Conservation (phyloP, 2,329 filamentous ascomycete species). For the Colletotrichum falcatum region DNA sequence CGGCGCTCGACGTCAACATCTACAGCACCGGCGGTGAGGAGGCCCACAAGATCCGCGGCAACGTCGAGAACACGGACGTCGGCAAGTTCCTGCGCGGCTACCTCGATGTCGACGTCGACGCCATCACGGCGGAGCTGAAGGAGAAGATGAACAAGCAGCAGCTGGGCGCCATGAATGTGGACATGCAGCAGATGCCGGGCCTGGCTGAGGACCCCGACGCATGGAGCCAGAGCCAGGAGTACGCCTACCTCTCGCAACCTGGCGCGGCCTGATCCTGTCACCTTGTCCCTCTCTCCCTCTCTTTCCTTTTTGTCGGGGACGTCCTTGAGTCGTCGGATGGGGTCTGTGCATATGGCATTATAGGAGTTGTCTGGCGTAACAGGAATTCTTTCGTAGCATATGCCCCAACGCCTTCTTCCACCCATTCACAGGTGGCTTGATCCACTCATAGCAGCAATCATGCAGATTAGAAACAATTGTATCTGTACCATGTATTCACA, state of each 20-base stretch:
- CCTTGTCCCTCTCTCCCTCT: not conserved
- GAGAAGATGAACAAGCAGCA: slow-evolving; percentile 58
- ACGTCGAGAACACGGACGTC: slow-evolving; percentile 95
- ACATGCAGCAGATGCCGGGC: slow-evolving; percentile 15
- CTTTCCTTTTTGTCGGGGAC: not conserved
- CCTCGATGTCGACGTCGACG: slow-evolving; percentile 81
- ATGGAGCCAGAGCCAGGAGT: slow-evolving; percentile 30
- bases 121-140: slow-evolving; percentile 80
- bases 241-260: slow-evolving; percentile 22
- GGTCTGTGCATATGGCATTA: slow-evolving; percentile 20
- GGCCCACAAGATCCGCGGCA: slow-evolving; percentile 77
- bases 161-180: slow-evolving; percentile 26
- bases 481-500: slow-evolving; percentile 9
- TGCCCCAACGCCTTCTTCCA: not conserved
- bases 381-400: slow-evolving; percentile 9
- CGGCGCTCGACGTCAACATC: slow-evolving; percentile 95
- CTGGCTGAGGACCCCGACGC: slow-evolving; percentile 18
- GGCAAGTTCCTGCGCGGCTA: slow-evolving; percentile 85
- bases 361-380: slow-evolving; percentile 25
- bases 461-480: slow-evolving; percentile 15
- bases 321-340: not conserved
- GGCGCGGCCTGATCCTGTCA: not conserved
- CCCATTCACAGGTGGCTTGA: not conserved
- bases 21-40: slow-evolving; percentile 81
- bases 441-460: slow-evolving; percentile 27